Evolutionary conservation across 495 filamentous ascomycete species (phyloP).

Genomic region (Ascodesmis nigricans): DNA sequence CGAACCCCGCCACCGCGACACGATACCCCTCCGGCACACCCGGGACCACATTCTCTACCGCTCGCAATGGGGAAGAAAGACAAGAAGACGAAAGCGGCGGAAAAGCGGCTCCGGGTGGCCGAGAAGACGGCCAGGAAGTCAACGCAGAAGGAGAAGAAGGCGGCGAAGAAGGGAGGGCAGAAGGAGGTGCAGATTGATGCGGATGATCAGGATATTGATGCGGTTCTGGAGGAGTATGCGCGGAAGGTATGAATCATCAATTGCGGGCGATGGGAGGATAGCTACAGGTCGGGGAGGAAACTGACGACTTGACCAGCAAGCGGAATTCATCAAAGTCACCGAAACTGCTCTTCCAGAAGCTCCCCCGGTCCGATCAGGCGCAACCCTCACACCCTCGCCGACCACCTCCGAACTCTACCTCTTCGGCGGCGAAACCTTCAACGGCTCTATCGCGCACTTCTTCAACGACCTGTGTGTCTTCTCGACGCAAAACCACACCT

Average conservation of each 20-base stretch:
- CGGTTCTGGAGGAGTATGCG: conserved; percentile 82
- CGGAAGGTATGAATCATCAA: no score
- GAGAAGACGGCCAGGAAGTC: conserved; percentile 20
- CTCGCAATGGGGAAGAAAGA: conserved; percentile 18
- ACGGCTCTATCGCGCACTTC: conserved; percentile 39
- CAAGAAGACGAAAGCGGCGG: conserved; percentile 18
- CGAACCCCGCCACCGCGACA: no score
- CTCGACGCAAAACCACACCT: conserved; percentile 64
- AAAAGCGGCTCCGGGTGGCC: conserved; percentile 15
- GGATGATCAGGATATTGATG: conserved; percentile 71
- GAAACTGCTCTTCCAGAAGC: conserved; percentile 49
- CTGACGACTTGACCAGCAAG: conserved; percentile 38
- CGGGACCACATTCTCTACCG: neutral
- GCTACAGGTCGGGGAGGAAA: conserved; percentile 3
- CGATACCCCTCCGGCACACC: neutral
- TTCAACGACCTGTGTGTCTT: conserved; percentile 68
- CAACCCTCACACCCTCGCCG: conserved; percentile 63
- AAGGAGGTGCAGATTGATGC: conserved; percentile 23
- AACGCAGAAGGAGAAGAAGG: conserved; percentile 18
- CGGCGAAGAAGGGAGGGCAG: conserved; percentile 21
- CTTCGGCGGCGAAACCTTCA: conserved; percentile 62
- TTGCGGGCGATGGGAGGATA: no score
- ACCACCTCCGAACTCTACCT: conserved; percentile 50
- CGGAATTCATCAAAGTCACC: conserved; percentile 79
- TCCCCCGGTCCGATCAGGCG: conserved; percentile 53